Evolutionary conservation across 2,329 filamentous ascomycete genomes (phyloP), one percentile per base, ranked within the genome.

Genomic region (Bretziella fagacearum): DNA sequence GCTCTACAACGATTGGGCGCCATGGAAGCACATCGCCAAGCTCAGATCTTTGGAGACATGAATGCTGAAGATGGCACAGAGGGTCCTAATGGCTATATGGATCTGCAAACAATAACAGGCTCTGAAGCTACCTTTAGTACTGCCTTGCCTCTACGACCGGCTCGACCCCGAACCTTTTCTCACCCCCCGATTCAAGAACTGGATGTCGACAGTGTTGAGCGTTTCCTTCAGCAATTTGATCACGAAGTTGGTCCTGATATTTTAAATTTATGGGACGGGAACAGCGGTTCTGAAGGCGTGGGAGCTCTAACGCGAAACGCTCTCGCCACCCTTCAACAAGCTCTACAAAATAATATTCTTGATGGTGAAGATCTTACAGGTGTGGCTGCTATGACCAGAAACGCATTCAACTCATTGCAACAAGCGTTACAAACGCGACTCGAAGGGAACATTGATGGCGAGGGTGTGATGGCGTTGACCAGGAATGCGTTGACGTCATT

Each of bases 191-290:
- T 50, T 27, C 44, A 46, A 30, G 44, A 50, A 35, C 44, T 50
- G 6, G 45, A 50, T 32, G 48, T 44, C 10, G 48, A 50, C n/a
- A 47, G 44, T 33, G 48, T 50, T 8, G 48, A 50, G 13, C 39
- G 48, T 15, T 50, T 50, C 27, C 35, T 50, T n/a, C 44, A 47
- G 26, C 48, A 50, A 17, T 47, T 56, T 6, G 59, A 65, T 8
- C 62, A 63, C 6, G 70, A 73, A 13, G 70, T 69, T 0, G 68
- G 71, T 15, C 66, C 68, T 6, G 74, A 75, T 47, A 69, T 79
- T 49, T 55, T 79, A 25, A 68, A 70, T 25, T 68, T 79, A 43
- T 79, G 74, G 71, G 67, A 63, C 10, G 22, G 5, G 22, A 30
- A 27, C 23, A 26, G 10, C 15, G 23, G 29, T 17, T 67, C 68